Conservation (phyloP, 2,329 filamentous ascomycete genomes). For the Paracamarosporium sp. region DNA sequence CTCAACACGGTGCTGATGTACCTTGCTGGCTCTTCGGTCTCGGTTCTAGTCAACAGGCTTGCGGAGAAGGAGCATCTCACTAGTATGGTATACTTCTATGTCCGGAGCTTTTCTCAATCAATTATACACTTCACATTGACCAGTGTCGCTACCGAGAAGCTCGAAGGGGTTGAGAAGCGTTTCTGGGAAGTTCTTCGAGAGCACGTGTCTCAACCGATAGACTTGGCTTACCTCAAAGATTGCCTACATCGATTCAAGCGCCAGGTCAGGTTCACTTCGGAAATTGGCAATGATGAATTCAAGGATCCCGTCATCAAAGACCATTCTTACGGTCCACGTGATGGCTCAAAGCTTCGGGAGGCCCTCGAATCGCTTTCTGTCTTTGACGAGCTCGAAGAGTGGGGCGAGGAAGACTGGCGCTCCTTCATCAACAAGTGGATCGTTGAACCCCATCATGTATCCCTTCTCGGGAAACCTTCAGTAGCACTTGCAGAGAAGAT, state of each 20-base stretch:
- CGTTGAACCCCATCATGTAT: constrained; percentile 82
- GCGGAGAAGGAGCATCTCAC: constrained; percentile 94
- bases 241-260: constrained; percentile 83
- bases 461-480: constrained; percentile 87
- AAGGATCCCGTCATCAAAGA: constrained; percentile 87
- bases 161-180: constrained; percentile 82
- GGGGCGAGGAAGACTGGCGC: constrained; percentile 86
- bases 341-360: constrained; percentile 65
- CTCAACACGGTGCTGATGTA: constrained; percentile 84
- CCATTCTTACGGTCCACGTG: constrained; percentile 85
- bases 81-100: constrained; percentile 81
- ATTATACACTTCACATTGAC: constrained; percentile 87
- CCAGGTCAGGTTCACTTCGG: constrained; percentile 82
- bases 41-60: constrained; percentile 86
- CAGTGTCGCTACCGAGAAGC: constrained; percentile 84
- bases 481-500: constrained; percentile 78
- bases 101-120: constrained; percentile 79
- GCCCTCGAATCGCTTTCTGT: constrained; percentile 53
- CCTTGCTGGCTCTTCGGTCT: constrained; percentile 90
- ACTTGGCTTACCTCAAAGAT: constrained; percentile 89
- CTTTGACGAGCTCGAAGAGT: constrained; percentile 74
- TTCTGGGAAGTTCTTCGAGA: constrained; percentile 85
- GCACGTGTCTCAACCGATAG: constrained; percentile 78
- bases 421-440: constrained; percentile 84
- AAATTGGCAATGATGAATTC: constrained; percentile 81